phyloP scores from a whole-genome alignment of 208 protist species.

The Acanthamoeba culbertsoni region DNA sequence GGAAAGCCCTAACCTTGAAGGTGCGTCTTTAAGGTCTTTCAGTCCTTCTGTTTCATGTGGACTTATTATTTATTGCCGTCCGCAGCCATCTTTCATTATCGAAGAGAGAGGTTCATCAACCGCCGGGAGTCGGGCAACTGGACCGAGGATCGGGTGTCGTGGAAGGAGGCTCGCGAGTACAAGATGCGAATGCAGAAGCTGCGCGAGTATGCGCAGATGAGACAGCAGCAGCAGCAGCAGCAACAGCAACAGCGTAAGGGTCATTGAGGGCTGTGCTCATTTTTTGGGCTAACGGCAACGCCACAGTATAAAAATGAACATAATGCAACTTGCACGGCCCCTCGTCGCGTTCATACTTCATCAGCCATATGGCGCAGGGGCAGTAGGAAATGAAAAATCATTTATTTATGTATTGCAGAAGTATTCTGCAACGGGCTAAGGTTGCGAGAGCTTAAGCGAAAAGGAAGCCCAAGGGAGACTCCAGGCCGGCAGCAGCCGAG shows the following conservation, averaged over 20 bases:
- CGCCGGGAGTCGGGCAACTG: background rate
- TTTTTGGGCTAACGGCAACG: no score
- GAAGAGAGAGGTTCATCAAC: background rate
- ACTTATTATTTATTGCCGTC: background rate
- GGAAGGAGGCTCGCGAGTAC: conserved; percentile 19
- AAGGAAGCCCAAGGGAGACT: no score
- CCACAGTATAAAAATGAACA: no score
- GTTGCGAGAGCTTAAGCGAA: no score
- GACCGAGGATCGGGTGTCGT: background rate
- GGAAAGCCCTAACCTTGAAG: background rate
- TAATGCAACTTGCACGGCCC: no score
- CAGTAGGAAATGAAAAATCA: no score
- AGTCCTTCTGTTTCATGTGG: background rate
- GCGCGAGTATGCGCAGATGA: background rate
- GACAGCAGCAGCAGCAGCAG: background rate
- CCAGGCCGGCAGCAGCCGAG: no score
- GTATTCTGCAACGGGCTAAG: no score
- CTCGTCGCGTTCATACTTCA: no score
- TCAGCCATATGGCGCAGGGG: no score
- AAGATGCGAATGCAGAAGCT: background rate
- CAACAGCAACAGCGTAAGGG: background rate
- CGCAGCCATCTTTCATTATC: background rate
- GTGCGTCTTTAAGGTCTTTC: background rate
- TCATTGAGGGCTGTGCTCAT: no score
- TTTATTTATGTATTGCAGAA: no score